phyloP scores from a whole-genome alignment of 441 rosid species.

The Eruca vesicaria region DNA sequence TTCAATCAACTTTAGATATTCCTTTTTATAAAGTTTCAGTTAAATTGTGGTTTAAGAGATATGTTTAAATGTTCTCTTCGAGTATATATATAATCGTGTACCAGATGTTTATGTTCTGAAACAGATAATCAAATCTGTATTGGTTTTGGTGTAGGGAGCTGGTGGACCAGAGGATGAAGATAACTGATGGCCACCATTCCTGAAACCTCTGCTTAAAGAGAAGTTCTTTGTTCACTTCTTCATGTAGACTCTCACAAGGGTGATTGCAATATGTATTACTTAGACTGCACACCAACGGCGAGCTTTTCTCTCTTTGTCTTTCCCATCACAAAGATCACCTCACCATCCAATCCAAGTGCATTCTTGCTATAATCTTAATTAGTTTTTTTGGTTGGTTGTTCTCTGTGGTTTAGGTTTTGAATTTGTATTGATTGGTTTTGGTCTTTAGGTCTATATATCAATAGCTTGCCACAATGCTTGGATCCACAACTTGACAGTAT shows the following conservation, averaged over 20 bases:
- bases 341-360: conserved; percentile 88
- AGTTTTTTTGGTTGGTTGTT: background rate
- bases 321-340: conserved; percentile 72
- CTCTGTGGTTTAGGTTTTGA: background rate
- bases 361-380: background rate
- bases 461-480: background rate
- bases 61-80: conserved; percentile 8
- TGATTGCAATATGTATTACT: conserved; percentile 93
- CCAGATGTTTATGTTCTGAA: conserved; percentile 7
- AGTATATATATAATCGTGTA: conserved; percentile 12
- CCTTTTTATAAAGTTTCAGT: background rate
- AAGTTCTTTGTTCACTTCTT: conserved; percentile 79
- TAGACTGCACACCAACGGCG: conserved; percentile 80
- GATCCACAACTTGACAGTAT: too few relatives aligned
- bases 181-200: conserved; percentile 77
- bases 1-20: too few relatives aligned
- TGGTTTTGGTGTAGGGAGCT: conserved; percentile 46
- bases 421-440: background rate
- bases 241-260: conserved; percentile 91
- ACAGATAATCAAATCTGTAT: background rate
- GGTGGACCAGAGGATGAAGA: conserved; percentile 82
- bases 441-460: background rate
- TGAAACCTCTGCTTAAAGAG: conserved; percentile 72
- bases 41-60: conserved; percentile 8
- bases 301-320: conserved; percentile 83